phyloP scores from a whole-genome alignment of 768 basidiomycete species.

The Kondoa malvinella region DNA sequence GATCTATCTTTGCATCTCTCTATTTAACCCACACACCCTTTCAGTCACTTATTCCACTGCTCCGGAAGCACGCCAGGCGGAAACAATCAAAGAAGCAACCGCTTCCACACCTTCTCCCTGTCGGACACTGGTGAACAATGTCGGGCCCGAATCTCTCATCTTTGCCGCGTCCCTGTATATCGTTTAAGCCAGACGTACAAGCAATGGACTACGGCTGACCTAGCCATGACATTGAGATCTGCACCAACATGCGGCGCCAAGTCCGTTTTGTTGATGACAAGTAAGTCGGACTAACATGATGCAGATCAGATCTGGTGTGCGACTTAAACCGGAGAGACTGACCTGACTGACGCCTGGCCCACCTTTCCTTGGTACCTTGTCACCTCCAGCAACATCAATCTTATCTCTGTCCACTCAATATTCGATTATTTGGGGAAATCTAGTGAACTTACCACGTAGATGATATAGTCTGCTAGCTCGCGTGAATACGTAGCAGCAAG shows the following conservation, averaged over 20 bases:
- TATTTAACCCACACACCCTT: too few species aligned
- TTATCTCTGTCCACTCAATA: slow-evolving; percentile 1
- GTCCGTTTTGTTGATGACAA: slow-evolving; percentile 94
- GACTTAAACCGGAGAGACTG: neutral
- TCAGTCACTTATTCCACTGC: too few species aligned
- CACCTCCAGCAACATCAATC: slow-evolving; percentile 53
- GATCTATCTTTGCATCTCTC: too few species aligned
- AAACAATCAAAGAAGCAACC: slow-evolving; percentile 59
- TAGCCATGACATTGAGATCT: slow-evolving; percentile 81
- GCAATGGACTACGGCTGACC: too few species aligned
- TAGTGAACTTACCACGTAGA: slow-evolving; percentile 23
- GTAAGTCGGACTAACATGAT: slow-evolving; percentile 58
- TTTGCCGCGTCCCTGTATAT: slow-evolving; percentile 77
- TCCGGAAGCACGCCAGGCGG: slow-evolving; percentile 58
- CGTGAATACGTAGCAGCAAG: slow-evolving; percentile 48
- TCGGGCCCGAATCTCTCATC: slow-evolving; percentile 90
- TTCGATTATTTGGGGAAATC: neutral
- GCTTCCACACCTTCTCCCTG: slow-evolving; percentile 62
- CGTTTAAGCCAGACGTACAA: too few species aligned
- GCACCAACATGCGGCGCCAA: slow-evolving; percentile 82
- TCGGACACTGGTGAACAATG: slow-evolving; percentile 72
- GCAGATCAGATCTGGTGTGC: neutral
- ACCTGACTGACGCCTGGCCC: slow-evolving; percentile 77
- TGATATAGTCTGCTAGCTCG: slow-evolving; percentile 44
- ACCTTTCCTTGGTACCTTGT: slow-evolving; percentile 96